phyloP scores from a whole-genome alignment of 164 flowering plant species.

The Cinnamomum micranthum region DNA sequence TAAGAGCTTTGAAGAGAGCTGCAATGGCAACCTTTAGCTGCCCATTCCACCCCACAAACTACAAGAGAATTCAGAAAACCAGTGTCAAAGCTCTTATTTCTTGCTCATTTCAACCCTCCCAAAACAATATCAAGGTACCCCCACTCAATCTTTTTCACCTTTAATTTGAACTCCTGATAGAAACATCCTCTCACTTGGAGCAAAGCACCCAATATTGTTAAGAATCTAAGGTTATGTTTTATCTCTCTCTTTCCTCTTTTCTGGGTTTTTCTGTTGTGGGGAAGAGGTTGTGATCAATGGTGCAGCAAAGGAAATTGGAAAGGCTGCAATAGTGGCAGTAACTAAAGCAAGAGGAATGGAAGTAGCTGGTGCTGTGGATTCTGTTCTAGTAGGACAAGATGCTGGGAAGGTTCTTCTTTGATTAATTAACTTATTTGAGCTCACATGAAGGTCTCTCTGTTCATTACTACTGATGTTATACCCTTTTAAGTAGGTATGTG shows the following conservation, averaged over 20 bases:
- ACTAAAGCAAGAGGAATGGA: conserved; percentile 92
- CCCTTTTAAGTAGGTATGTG: conserved; percentile 45
- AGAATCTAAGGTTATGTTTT: conserved; percentile 8
- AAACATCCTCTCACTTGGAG: neutral
- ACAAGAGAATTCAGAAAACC: conserved; percentile 15
- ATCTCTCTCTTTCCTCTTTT: neutral
- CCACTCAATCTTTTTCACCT: neutral
- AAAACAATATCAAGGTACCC: conserved; percentile 62
- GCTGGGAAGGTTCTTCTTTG: conserved; percentile 53
- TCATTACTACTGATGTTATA: neutral
- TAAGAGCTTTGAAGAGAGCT: neutral
- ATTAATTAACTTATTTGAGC: neutral
- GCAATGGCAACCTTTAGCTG: conserved; percentile 59
- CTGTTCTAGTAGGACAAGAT: conserved; percentile 69
- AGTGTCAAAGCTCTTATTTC: conserved; percentile 30
- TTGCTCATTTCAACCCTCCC: conserved; percentile 60
- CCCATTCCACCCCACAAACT: conserved; percentile 27
- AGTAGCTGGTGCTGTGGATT: conserved; percentile 87
- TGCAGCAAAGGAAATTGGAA: conserved; percentile 88
- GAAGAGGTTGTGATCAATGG: conserved; percentile 78
- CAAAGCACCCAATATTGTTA: neutral
- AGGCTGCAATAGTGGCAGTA: conserved; percentile 78
- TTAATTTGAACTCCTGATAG: neutral
- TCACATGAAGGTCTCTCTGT: neutral
- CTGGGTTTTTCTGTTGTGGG: conserved; percentile 2